phyloP scores from a whole-genome alignment of 2,329 filamentous ascomycete species.

The Tympanopsis confertula region DNA sequence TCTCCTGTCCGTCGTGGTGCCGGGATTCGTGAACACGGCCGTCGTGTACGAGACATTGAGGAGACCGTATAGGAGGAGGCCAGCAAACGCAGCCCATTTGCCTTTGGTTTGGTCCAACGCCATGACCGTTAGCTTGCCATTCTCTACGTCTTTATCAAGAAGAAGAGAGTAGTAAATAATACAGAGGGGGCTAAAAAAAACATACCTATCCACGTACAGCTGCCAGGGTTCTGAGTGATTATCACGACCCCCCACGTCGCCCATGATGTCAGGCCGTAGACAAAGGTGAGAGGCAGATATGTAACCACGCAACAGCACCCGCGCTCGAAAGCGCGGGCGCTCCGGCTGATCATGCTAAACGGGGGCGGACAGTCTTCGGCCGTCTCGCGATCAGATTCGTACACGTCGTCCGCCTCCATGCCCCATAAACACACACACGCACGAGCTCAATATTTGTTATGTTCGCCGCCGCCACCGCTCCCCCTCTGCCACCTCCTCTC shows the following conservation, averaged over 20 bases:
- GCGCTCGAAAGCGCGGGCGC: constrained; percentile 48
- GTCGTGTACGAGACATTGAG: constrained; percentile 83
- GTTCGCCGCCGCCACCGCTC: too few relatives aligned
- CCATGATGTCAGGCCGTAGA: constrained; percentile 87
- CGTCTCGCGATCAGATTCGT: too few relatives aligned
- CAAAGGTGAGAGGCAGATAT: constrained; percentile 80
- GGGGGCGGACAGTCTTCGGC: too few relatives aligned
- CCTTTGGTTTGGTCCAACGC: constrained; percentile 22
- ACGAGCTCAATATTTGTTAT: too few relatives aligned
- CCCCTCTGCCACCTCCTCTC: too few relatives aligned
- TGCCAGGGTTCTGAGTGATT: constrained; percentile 48
- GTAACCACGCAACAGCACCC: constrained; percentile 69
- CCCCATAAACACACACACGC: too few relatives aligned
- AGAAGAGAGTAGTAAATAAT: neutral
- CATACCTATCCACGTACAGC: constrained; percentile 46
- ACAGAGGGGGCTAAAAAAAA: constrained; percentile 3
- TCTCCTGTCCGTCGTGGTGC: constrained; percentile 50
- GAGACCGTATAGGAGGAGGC: constrained; percentile 61
- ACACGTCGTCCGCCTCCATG: too few relatives aligned
- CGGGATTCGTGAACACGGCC: constrained; percentile 86
- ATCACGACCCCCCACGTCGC: constrained; percentile 75
- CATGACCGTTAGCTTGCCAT: neutral
- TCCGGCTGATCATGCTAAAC: neutral
- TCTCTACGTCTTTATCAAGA: neutral
- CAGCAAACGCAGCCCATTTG: constrained; percentile 44